These are phyloP conservation scores for Sclerotinia sclerotiorum DNA, from an alignment of 2,329 filamentous ascomycete genomes.

Conservation along the genomic window DNA sequence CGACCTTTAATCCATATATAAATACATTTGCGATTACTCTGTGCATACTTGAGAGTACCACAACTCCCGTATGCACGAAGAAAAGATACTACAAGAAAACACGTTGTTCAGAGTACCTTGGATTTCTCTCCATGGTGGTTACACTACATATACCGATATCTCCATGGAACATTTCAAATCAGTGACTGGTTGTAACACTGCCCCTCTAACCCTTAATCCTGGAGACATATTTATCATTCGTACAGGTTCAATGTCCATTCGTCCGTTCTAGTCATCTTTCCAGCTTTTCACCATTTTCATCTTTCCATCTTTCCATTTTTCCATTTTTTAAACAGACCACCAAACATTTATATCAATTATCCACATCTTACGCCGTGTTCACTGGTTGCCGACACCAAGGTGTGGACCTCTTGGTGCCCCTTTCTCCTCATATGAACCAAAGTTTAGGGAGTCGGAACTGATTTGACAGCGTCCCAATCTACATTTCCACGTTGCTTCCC, in stretches of 20 bases:
- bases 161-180: neutral
- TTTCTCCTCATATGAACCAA: constrained; percentile 1
- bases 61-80: neutral
- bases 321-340: neutral
- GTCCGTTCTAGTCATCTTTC: neutral
- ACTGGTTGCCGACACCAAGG: constrained; percentile 5
- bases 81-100: neutral
- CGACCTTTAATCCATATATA: neutral
- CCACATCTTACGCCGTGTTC: neutral
- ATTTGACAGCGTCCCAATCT: constrained; percentile 1
- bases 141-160: constrained; percentile 4
- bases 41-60: neutral
- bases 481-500: constrained; percentile 23
- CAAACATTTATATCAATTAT: neutral
- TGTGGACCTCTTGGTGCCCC: constrained; percentile 11
- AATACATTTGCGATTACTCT: neutral
- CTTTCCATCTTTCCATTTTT: too few relatives aligned
- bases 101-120: neutral
- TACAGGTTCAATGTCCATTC: neutral
- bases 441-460: constrained; percentile 10
- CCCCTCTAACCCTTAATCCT: neutral
- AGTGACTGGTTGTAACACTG: neutral
- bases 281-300: neutral
- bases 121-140: neutral
- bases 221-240: neutral